phyloP scores from a whole-genome alignment of 2,329 filamentous ascomycete genomes.

The Paraphoma sp. region DNA sequence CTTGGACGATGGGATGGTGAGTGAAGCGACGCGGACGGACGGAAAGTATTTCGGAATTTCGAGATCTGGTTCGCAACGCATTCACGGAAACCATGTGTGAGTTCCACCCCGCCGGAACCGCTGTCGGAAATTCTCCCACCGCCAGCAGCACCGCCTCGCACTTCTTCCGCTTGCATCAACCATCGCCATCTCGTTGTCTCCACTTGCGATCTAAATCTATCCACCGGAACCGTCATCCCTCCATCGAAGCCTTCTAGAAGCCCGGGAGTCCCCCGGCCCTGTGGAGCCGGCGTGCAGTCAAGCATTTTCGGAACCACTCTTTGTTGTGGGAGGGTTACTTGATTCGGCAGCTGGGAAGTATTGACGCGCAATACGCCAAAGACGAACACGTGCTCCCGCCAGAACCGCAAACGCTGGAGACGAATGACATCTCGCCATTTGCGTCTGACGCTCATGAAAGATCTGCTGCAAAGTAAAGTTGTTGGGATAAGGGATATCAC shows the following conservation, averaged over 20 bases:
- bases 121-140: background rate
- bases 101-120: background rate
- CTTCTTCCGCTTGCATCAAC: background rate
- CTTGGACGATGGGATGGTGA: no score
- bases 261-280: no score
- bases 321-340: background rate
- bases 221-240: background rate
- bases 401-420: background rate
- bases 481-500: background rate
- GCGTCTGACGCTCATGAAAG: background rate
- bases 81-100: background rate
- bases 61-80: background rate
- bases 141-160: background rate
- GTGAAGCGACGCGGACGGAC: no score
- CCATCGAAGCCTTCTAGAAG: background rate
- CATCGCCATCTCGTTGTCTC: background rate
- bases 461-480: background rate
- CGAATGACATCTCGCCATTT: background rate
- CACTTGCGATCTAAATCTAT: background rate
- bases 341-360: background rate
- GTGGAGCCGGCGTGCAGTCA: background rate
- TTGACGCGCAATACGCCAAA: background rate
- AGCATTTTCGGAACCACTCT: background rate
- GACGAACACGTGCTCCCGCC: no score
- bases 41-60: background rate